phyloP scores from a whole-genome alignment of 169 alveolate species.

The Plasmodium blacklocki region DNA sequence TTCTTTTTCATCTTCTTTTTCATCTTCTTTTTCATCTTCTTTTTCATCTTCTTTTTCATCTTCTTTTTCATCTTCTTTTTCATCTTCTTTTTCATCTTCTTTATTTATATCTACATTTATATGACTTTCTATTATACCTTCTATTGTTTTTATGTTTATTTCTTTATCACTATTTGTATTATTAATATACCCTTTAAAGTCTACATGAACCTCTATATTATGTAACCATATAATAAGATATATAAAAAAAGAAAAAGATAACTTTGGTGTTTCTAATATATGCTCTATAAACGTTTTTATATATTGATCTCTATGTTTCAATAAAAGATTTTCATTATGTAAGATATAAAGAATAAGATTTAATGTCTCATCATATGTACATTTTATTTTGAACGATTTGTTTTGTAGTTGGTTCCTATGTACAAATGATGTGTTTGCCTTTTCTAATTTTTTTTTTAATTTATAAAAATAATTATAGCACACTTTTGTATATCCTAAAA shows the following conservation, averaged over 20 bases:
- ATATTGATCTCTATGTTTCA: conserved; percentile 61
- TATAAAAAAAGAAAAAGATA: conserved; percentile 70
- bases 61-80: not conserved
- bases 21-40: too few species aligned
- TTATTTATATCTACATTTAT: not conserved
- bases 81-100: not conserved
- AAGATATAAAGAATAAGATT: conserved; percentile 53
- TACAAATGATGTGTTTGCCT: not conserved
- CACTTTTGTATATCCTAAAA: conserved; percentile 35
- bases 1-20: too few species aligned
- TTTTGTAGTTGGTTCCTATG: conserved; percentile 49
- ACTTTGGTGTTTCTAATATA: conserved; percentile 63
- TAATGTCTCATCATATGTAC: conserved; percentile 63
- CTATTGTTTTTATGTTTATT: not conserved
- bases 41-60: too few species aligned
- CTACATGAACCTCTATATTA: conserved; percentile 45
- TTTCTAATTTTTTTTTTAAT: conserved; percentile 50
- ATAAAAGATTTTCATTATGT: conserved; percentile 65
- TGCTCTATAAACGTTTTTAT: conserved; percentile 73
- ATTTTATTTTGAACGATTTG: conserved; percentile 24
- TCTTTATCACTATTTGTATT: conserved; percentile 14
- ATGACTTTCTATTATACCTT: not conserved
- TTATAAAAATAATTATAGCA: conserved; percentile 60
- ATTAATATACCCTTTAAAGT: conserved; percentile 67
- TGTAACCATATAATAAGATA: conserved; percentile 62